Base-by-base conservation (phyloP, 2,329 filamentous ascomycete species). In the Botrytis deweyae region DNA sequence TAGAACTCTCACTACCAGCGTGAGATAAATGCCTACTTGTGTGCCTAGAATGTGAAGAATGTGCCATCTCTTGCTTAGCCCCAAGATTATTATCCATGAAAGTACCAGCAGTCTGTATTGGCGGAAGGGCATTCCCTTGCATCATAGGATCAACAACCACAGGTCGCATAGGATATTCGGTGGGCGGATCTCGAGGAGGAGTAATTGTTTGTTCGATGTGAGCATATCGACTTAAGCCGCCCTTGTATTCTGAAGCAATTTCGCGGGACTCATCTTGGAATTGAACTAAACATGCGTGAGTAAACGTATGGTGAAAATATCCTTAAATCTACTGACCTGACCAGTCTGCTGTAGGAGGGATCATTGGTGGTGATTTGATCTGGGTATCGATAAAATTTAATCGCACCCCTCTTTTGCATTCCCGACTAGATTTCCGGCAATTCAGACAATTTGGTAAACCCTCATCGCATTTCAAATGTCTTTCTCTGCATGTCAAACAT, bases 381-480 rank as follows among this genome's bases (percentile, higher is more conserved):
- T 91, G 91, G 5, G 91, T 92, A 80, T 97, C 94, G 78, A 97
- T 94, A 80, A 97, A 98, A 83, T 97, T 98, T 59, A 98, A 86
- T 55, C 93, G 89, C 69, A 98, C 86, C 29, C 95, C 95, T 78
- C 94, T 89, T 81, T 95, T 94, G 85, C 95, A 98, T 73, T 91
- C 86, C 69, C 95, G 87, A 79, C 90, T 95, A 70, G 95, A 96
- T 83, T 97, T 98, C 74, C 90, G 89, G 83, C 95, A 98, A 80
- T 98, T 98, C 79, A 92, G 86, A 76, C 88, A 90, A 52, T 87
- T 83, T 7, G 72, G 72, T 4, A 70, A 16, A 33, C 61, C 72
- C 33, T 74, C 72, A 52, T 97, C 95, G 82, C 95, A 97, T 82
- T 97, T 97, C 70, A 97, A 85, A 85, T 97, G 95, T 65, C 94